Evolutionary conservation across 2,329 filamentous ascomycete genomes (phyloP), one percentile per base, ranked within the genome.

Genomic region (Chaetomiaceae sp.): DNA sequence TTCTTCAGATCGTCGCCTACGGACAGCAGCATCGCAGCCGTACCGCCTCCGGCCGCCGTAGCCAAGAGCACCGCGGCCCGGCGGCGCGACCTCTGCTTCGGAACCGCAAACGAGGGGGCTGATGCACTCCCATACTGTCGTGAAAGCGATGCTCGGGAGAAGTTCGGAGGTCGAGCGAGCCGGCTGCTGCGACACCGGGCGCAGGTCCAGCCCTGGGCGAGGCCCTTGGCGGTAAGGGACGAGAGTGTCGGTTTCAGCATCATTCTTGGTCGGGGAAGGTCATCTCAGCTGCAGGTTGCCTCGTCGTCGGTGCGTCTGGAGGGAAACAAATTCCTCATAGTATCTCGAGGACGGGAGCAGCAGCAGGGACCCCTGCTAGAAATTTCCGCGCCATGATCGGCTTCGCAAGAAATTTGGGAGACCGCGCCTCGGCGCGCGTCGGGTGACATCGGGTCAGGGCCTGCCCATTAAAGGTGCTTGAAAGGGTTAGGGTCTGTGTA

Each of bases 1-100:
- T 87, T 82, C 64, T 84, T 86, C 54, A 88, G 81, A 55, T 95
- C 82, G 62, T 84, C 79, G 22, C 72, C 72, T 51, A 82, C 47
- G 1, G 56, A 49, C 11, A 59, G 34, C 18, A 60, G 65, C 6
- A 70, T 68, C n/a, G 69, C 69, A 10, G 70, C 68, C 9, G 71
- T 65, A 3, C 69, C 74, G n/a, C 68, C 72, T 14, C 75, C 73
- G 2, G 70, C 67, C 6, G 70, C 67, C 5, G 76, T 73, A 12
- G 76, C 73, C 32, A 75, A 67, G 22, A 79, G 59, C 14, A 78
- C 58, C 8, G 56, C 58, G 14, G 58, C 47, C 30, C 50, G 50
- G 18, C 52, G 54, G 6, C 50, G 49, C 3, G 54, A 32, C 35
- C 47, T 54, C 15, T 49, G 19, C 27, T 39, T 51, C 10, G 51